Percentiles rank a stretch among this genome's conserved stretches.
These are phyloP conservation scores for Oryza longistaminata DNA, from an alignment of 176 grass and related monocot genomes.

Conservation along the genomic window DNA sequence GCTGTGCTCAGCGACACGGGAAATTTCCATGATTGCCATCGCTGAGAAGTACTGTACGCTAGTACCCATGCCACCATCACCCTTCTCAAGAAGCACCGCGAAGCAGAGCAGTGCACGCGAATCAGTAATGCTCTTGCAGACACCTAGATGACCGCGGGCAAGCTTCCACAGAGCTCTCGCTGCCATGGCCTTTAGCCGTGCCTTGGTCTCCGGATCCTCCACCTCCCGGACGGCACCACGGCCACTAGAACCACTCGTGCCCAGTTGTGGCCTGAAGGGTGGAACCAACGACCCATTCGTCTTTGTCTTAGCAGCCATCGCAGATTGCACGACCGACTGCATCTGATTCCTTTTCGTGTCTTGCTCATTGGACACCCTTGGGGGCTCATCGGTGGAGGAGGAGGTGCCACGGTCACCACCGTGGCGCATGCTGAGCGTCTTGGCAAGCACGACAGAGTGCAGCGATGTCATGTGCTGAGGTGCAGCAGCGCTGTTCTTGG, in stretches of 20 bases:
- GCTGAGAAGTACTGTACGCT: slow-evolving; percentile 60
- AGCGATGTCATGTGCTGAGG: slow-evolving; percentile 50
- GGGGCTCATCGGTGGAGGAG: background rate
- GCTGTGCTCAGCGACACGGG: slow-evolving; percentile 68
- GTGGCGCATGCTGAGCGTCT: slow-evolving; percentile 51
- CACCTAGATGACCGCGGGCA: slow-evolving; percentile 54
- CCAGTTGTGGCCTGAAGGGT: slow-evolving; percentile 38
- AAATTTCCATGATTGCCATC: slow-evolving; percentile 84
- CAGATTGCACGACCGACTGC: slow-evolving; percentile 73
- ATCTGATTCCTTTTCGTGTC: slow-evolving; percentile 55
- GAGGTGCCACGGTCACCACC: background rate
- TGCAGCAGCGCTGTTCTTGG: slow-evolving; percentile 19
- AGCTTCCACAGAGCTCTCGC: slow-evolving; percentile 77
- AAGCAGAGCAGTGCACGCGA: slow-evolving; percentile 87
- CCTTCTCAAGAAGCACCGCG: slow-evolving; percentile 79
- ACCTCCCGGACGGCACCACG: slow-evolving; percentile 43
- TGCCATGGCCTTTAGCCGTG: slow-evolving; percentile 77
- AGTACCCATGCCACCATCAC: slow-evolving; percentile 53
- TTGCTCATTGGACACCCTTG: background rate
- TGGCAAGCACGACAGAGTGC: slow-evolving; percentile 70
- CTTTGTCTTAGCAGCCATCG: slow-evolving; percentile 53
- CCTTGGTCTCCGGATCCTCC: slow-evolving; percentile 65
- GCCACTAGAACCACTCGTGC: slow-evolving; percentile 39
- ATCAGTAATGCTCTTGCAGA: slow-evolving; percentile 89
- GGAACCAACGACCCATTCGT: slow-evolving; percentile 30